phyloP scores from a whole-genome alignment of 257 asterid species.

The Jasminum sambac region DNA sequence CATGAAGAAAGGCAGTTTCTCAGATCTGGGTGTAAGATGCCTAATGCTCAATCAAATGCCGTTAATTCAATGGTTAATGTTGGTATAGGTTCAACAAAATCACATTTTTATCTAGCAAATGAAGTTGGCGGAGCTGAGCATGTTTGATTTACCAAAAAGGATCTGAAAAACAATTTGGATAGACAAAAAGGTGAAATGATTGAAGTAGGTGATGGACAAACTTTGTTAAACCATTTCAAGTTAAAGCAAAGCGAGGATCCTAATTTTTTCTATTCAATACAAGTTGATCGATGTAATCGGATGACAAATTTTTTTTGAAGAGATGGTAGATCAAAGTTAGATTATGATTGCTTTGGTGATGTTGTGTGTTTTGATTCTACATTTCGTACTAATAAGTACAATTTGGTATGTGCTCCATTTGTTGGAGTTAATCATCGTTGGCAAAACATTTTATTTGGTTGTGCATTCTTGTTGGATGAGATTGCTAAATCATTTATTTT shows the following conservation, averaged over 20 bases:
- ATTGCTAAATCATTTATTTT: not conserved
- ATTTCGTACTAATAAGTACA: conserved; percentile 11
- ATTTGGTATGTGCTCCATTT: conserved; percentile 20
- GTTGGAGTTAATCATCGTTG: conserved; percentile 17
- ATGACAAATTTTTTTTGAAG: not conserved
- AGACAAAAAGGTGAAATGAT: too few species aligned
- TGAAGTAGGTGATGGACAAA: too few species aligned
- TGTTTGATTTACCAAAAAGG: too few species aligned
- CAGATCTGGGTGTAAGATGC: too few species aligned
- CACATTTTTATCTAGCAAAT: too few species aligned
- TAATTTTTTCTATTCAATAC: not conserved
- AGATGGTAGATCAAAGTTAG: conserved; percentile 8
- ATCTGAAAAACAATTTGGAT: too few species aligned
- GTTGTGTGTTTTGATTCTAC: conserved; percentile 18
- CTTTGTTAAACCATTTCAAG: conserved; percentile 8
- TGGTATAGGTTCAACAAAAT: too few species aligned
- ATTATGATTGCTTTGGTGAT: conserved; percentile 16
- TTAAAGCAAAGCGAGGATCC: not conserved
- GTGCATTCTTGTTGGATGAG: conserved; percentile 3
- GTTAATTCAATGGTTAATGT: too few species aligned
- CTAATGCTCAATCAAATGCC: too few species aligned
- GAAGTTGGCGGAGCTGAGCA: too few species aligned
- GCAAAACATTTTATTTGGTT: conserved; percentile 5
- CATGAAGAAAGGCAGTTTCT: too few species aligned
- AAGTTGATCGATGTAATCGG: conserved; percentile 9